Percentiles rank a stretch among this genome's conserved stretches.
Conservation (phyloP, 352 stramenopile species). For the Aphanomyces invadans region DNA sequence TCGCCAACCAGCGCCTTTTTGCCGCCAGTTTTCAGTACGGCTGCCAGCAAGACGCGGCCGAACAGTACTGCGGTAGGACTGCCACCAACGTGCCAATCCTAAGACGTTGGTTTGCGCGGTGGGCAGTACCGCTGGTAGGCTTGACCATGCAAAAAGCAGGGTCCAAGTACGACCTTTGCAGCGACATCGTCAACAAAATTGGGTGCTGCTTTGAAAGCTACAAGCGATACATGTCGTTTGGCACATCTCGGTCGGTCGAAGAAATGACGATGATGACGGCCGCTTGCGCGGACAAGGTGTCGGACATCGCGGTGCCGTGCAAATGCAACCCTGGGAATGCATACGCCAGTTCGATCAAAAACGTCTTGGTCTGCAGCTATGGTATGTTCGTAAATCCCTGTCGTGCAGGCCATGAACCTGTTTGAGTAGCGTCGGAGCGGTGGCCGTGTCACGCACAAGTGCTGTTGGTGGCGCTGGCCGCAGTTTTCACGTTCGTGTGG, state of each 20-base stretch:
- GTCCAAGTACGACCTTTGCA: conserved; percentile 48
- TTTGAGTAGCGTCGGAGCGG: background rate
- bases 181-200: conserved; percentile 59
- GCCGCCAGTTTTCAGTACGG: conserved; percentile 62
- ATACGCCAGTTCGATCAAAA: background rate
- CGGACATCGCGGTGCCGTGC: conserved; percentile 44
- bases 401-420: background rate
- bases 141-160: conserved; percentile 43
- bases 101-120: no score
- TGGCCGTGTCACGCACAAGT: background rate
- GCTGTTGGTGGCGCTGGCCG: background rate
- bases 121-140: conserved; percentile 55
- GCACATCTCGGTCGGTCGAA: conserved; percentile 41
- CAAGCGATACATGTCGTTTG: conserved; percentile 58
- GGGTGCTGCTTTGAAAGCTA: conserved; percentile 82
- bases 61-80: conserved; percentile 69
- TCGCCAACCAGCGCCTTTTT: conserved; percentile 45
- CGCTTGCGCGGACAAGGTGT: conserved; percentile 31
- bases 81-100: background rate
- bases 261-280: conserved; percentile 44
- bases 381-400: background rate
- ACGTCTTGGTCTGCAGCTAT: background rate
- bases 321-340: conserved; percentile 1
- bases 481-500: background rate
- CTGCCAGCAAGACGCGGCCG: conserved; percentile 43